A percentile compares a stretch with the other conserved stretches of the same genome.
phyloP scores from a whole-genome alignment of 176 grass and related monocot genomes.

The Rhipidocladum racemiflorum region DNA sequence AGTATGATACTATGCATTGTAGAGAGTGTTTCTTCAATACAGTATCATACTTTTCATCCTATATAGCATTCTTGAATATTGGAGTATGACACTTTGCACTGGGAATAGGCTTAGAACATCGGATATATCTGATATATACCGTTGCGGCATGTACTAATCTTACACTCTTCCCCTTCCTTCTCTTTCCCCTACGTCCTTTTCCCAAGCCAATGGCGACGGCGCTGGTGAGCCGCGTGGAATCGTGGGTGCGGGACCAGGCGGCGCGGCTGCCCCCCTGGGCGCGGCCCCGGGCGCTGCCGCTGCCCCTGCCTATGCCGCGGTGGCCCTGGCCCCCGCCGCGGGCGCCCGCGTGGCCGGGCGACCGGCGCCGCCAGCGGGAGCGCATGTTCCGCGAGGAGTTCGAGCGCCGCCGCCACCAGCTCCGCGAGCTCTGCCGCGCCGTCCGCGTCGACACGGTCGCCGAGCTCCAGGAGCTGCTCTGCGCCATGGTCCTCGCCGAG shows the following conservation, averaged over 20 bases:
- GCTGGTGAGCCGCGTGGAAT: constrained; percentile 59
- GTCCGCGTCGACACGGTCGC: constrained; percentile 73
- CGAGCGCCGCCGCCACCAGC: constrained; percentile 47
- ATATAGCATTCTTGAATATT: no score
- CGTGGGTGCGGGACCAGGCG: constrained; percentile 67
- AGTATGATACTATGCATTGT: no score
- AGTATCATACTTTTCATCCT: no score
- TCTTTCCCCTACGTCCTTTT: neutral
- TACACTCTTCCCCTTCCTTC: constrained; percentile 7
- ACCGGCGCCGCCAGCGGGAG: constrained; percentile 49
- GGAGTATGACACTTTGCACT: no score
- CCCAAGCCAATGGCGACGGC: constrained; percentile 46
- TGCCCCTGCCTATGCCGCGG: neutral
- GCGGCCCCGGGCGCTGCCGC: constrained; percentile 24
- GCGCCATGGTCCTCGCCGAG: constrained; percentile 85
- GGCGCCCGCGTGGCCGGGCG: constrained; percentile 40
- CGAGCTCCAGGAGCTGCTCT: constrained; percentile 87
- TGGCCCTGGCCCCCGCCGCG: constrained; percentile 47
- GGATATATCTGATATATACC: no score
- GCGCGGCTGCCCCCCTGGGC: constrained; percentile 44
- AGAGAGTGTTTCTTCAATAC: no score
- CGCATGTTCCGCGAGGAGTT: constrained; percentile 62
- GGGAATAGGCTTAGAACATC: no score
- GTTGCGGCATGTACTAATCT: constrained; percentile 21
- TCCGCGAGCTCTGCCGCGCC: constrained; percentile 65